Percentiles rank a stretch among this genome's conserved stretches.
Conservation (phyloP, 1,284 basidiomycete species). For the Sanguinoderma infundibulare region DNA sequence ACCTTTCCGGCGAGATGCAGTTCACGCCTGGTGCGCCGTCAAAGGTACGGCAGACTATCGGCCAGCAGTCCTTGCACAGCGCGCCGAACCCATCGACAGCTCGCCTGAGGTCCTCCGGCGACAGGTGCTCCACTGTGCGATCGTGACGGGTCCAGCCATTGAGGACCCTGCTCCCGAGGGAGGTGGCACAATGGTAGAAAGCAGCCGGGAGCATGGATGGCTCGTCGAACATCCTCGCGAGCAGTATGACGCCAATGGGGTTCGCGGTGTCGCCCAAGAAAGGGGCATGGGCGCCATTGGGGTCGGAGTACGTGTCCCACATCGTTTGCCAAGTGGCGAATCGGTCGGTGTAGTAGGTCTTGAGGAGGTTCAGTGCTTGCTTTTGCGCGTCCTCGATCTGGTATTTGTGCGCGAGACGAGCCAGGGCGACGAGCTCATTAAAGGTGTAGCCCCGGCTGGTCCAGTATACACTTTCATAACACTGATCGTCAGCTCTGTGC, state of each 20-base stretch:
- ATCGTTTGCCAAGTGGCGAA: constrained; percentile 1
- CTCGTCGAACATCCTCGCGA: constrained; percentile 10
- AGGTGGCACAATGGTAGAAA: constrained; percentile 6
- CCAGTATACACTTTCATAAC: neutral
- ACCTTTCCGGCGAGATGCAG: neutral
- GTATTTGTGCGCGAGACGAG: neutral
- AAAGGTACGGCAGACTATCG: neutral
- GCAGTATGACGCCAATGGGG: constrained; percentile 10
- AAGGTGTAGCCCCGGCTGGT: neutral
- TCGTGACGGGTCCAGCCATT: constrained; percentile 3
- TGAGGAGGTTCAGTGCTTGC: neutral
- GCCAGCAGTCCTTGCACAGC: neutral
- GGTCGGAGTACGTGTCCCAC: neutral
- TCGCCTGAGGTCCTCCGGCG: neutral
- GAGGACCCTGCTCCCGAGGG: neutral
- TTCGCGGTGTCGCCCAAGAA: neutral
- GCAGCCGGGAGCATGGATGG: constrained; percentile 3
- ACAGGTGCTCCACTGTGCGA: constrained; percentile 2
- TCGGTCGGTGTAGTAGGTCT: neutral
- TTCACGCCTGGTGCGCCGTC: neutral
- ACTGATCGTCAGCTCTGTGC: neutral
- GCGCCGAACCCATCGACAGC: neutral
- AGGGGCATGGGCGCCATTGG: neutral
- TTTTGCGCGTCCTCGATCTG: neutral
- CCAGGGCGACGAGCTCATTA: neutral